Conservation (phyloP, 441 rosid species). For the Geranium incanum region DNA sequence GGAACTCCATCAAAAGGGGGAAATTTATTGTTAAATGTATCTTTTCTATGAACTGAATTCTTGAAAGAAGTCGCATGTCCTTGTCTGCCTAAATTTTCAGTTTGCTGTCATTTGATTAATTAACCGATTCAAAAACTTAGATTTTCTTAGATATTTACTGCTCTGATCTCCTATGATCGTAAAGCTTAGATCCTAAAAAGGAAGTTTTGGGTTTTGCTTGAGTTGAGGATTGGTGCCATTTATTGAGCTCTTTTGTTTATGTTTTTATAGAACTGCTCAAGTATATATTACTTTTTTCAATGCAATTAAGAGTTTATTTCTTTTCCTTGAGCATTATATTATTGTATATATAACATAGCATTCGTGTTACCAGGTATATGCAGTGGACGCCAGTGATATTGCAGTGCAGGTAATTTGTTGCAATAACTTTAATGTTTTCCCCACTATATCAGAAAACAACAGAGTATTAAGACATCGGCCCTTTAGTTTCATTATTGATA, state of each 20-base stretch:
- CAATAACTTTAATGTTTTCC: conserved; percentile 12
- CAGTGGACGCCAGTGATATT: conserved; percentile 96
- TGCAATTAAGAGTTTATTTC: neutral
- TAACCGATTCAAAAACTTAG: no score
- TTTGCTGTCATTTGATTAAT: no score
- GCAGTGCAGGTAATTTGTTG: conserved; percentile 74
- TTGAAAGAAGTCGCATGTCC: neutral
- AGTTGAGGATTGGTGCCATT: neutral
- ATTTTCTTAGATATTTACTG: no score
- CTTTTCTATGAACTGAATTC: neutral
- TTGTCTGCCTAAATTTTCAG: no score
- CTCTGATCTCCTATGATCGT: neutral
- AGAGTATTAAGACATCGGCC: neutral
- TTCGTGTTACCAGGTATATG: conserved; percentile 65
- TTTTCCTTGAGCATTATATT: conserved; percentile 5
- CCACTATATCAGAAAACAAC: neutral
- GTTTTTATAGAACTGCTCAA: neutral
- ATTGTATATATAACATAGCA: neutral
- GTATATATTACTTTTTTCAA: neutral
- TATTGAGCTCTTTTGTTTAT: neutral
- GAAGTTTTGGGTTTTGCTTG: neutral
- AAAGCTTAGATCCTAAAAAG: neutral
- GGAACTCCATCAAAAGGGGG: neutral
- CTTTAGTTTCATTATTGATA: neutral
- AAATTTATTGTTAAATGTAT: neutral